phyloP scores from a whole-genome alignment of 805 yeast genomes.

The Metschnikowia dekortorum region DNA sequence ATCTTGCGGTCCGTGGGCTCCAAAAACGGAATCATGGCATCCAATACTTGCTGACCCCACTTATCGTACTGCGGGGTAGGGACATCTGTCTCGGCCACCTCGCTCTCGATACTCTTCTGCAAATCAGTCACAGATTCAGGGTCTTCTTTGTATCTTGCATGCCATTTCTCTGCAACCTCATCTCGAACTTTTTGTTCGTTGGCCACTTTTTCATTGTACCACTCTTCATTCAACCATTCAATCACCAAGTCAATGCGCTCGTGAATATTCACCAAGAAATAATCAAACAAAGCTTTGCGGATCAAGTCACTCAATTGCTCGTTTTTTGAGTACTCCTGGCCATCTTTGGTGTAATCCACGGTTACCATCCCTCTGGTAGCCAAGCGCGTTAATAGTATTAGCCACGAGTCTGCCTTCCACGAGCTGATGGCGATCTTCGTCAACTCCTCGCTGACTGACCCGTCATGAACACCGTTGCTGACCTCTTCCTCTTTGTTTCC shows the following conservation, averaged over 20 bases:
- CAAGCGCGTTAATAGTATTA: constrained; percentile 65
- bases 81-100: constrained; percentile 13
- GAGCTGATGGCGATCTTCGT: constrained; percentile 49
- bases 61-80: constrained; percentile 52
- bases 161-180: constrained; percentile 13
- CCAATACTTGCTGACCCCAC: constrained; percentile 71
- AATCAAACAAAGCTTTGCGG: constrained; percentile 66
- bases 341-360: constrained; percentile 17
- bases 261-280: constrained; percentile 69
- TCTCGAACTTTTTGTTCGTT: constrained; percentile 28
- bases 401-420: constrained; percentile 70
- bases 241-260: constrained; percentile 68
- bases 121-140: constrained; percentile 11
- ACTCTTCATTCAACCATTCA: constrained; percentile 95
- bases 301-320: constrained; percentile 54
- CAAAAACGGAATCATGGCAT: constrained; percentile 75
- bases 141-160: constrained; percentile 14
- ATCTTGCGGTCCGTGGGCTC: constrained; percentile 77
- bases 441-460: constrained; percentile 46
- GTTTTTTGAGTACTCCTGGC: constrained; percentile 23
- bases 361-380: constrained; percentile 73
- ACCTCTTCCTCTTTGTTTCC: constrained; percentile 13
- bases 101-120: constrained; percentile 18
- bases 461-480: constrained; percentile 4
- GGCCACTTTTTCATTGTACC: constrained; percentile 60